Base-by-base conservation (phyloP, 805 yeast species). In the Lipomyces chichibuensis region DNA sequence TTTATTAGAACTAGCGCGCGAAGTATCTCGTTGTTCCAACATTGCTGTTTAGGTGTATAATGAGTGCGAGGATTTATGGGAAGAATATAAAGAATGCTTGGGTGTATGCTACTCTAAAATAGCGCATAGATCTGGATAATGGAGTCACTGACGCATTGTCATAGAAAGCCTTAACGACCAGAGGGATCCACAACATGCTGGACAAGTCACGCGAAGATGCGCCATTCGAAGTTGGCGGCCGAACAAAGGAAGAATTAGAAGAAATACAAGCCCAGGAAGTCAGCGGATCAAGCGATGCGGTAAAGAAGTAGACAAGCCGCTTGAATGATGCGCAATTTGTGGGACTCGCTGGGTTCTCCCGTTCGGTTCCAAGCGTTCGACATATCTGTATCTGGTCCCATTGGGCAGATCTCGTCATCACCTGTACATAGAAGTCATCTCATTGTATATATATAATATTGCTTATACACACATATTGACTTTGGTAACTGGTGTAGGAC, bases 1-100 rank as follows among this genome's bases (percentile, higher is more conserved):
- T 69, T 9, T 25, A 29, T 13, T 54, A 11, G 13, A 20, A 51
- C 5, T 46, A 32, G 4, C 6, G 23, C 32, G 54, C n/a, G 17
- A n/a, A 4, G 32, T 13, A 5, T 46, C 25, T 17, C 7, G 9
- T 33, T 33, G 20, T 20, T 14, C 35, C 39, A 25, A n/a, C 37
- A n/a, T 17, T 25, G 23, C 43, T 2, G 32, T 46, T 11, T 77
- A 85, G 72, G 79, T 86, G 64, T 84, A 89, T 73, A 94, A 94
- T 76, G 98, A 94, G 78, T 95, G 99, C 79, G 89, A 91, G 63
- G 94, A 88, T 37, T 84, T 91, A 39, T 95, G 98, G 97, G 85
- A 85, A 66, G 88, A 86, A 63, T 95, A 95, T 78, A 91, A 90
- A 73, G 87, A 87, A n/a, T 95, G 99, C 79, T 88, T 95, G 35